Evolutionary conservation across 495 filamentous ascomycete genomes (phyloP).

Genomic region (Penicillium subrubescens): DNA sequence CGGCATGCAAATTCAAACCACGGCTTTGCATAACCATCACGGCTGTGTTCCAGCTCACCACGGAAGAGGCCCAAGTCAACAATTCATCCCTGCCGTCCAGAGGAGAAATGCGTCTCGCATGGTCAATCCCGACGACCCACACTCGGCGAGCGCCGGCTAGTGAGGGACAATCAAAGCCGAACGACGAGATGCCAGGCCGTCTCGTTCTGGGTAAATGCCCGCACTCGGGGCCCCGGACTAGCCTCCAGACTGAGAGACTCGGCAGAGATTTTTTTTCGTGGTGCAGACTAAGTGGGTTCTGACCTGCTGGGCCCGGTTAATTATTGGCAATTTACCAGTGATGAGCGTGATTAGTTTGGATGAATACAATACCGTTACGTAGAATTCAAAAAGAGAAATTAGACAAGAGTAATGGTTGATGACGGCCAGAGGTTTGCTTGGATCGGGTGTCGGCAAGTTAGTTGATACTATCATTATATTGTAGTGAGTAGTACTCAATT

Average conservation of each 20-base stretch:
- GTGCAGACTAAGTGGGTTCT: not conserved
- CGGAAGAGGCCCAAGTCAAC: not conserved
- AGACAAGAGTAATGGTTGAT: not conserved
- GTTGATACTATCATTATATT: no score
- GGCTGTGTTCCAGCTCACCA: not conserved
- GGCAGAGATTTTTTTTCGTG: conserved; percentile 11
- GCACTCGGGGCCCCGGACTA: conserved; percentile 30
- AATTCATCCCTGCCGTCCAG: not conserved
- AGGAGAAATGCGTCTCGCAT: not conserved
- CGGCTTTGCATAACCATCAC: not conserved
- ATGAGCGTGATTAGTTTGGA: not conserved
- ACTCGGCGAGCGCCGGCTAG: conserved; percentile 22
- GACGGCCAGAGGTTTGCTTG: not conserved
- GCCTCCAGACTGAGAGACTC: not conserved
- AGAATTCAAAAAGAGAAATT: not conserved
- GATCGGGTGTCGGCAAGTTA: not conserved
- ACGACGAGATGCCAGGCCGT: conserved; percentile 8
- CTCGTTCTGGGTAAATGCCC: conserved; percentile 28
- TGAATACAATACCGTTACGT: not conserved
- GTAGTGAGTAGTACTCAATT: not conserved
- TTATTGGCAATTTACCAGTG: conserved; percentile 5
- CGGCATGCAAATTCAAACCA: not conserved
- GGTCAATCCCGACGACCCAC: conserved; percentile 16
- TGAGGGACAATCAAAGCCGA: conserved; percentile 5
- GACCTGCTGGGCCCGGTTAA: conserved; percentile 4